Evolutionary conservation across 2,329 filamentous ascomycete species (phyloP).

Genomic region (Hymenotorrendiella dingleyae): DNA sequence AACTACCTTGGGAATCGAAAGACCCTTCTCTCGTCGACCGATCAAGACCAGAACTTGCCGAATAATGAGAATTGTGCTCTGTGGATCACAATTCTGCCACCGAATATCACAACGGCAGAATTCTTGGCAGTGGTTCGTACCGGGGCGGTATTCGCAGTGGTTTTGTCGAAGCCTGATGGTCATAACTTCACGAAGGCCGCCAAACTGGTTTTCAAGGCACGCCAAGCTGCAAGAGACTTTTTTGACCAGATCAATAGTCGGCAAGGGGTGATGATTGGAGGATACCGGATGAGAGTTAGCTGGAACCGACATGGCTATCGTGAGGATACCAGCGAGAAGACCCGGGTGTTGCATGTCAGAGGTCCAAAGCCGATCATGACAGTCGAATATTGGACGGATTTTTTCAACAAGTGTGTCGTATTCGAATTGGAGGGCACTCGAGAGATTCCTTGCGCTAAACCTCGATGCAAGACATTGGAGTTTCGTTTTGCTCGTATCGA

Average conservation of each 20-base stretch:
- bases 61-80: slow-evolving; percentile 3
- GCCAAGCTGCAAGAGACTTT: slow-evolving; percentile 1
- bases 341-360: slow-evolving; percentile 1
- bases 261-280: background rate
- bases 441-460: background rate
- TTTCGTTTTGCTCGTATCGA: slow-evolving; percentile 8
- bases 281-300: background rate
- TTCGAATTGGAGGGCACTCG: slow-evolving; percentile 1
- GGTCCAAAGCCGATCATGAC: background rate
- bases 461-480: background rate
- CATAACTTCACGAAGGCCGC: slow-evolving; percentile 1
- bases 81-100: slow-evolving; percentile 3
- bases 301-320: slow-evolving; percentile 7
- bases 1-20: slow-evolving; percentile 5
- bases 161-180: background rate
- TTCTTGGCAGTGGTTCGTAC: background rate
- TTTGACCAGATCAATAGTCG: background rate
- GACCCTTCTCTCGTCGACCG: background rate
- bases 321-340: background rate
- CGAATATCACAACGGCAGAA: background rate
- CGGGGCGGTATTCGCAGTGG: slow-evolving; percentile 2
- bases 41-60: background rate
- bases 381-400: background rate
- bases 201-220: slow-evolving; percentile 6
- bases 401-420: slow-evolving; percentile 4